Conservation (phyloP, 78 protist species). For the Bodo saltans region DNA sequence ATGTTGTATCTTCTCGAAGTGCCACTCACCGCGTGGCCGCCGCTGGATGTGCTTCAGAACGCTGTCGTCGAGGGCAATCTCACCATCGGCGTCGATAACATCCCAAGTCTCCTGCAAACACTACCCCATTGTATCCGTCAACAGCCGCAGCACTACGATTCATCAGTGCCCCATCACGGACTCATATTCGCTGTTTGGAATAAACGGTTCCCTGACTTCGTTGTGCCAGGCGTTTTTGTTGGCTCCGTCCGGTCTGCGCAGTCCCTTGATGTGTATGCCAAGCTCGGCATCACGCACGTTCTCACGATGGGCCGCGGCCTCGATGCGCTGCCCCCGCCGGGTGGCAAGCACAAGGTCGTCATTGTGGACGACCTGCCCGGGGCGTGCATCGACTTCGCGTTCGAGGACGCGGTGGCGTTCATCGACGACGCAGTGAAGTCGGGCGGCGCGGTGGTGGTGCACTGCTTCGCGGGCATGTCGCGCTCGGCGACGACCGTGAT, state of each 20-base stretch:
- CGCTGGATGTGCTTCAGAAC: too few species aligned
- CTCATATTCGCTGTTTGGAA: too few species aligned
- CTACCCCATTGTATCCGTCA: too few species aligned
- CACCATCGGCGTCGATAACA: too few species aligned
- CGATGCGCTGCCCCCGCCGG: background rate
- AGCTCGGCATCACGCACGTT: background rate
- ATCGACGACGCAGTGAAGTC: slow-evolving; percentile 8
- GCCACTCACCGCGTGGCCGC: background rate
- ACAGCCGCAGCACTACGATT: too few species aligned
- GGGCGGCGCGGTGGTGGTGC: slow-evolving; percentile 13
- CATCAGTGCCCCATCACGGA: too few species aligned
- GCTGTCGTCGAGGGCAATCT: too few species aligned
- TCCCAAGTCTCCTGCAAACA: too few species aligned
- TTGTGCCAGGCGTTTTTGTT: background rate
- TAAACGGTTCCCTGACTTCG: slow-evolving; percentile 11
- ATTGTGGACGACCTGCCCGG: slow-evolving; percentile 3
- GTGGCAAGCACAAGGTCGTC: background rate
- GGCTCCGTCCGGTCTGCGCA: slow-evolving; percentile 16
- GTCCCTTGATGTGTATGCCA: background rate
- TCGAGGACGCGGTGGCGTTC: slow-evolving; percentile 17
- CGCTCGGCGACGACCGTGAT: slow-evolving; percentile 35
- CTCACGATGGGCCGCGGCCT: background rate
- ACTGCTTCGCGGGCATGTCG: slow-evolving; percentile 36
- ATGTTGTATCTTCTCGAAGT: background rate
- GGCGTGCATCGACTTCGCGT: background rate